Evolutionary conservation across 2,329 filamentous ascomycete species (phyloP), one percentile per base, ranked within the genome.

Genomic region (Calonectria henricotiae): DNA sequence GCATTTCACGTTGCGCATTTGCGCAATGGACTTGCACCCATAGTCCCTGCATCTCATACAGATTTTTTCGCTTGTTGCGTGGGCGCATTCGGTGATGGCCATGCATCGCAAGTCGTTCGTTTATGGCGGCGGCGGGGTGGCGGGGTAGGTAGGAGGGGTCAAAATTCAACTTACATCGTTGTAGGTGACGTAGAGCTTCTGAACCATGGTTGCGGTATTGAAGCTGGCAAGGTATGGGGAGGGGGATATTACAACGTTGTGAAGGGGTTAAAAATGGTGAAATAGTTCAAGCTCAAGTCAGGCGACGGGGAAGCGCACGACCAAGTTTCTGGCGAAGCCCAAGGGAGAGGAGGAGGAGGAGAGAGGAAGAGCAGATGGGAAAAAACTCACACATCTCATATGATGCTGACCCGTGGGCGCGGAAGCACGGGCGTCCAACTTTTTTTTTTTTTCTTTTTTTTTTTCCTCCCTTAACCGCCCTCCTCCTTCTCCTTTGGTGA

Each of bases 101-200:
- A 51, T 66, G n/a, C 37, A 66, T 55, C 62, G 35, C 20, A 32
- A n/a, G 43, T 63, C 44, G 32, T 47, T 63, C 44, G 32, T 47
- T 64, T 69, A 70, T 58, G 51, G 20, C 73, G 68, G 74, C 74
- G 75, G 75, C 74, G 76, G 76, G 76, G 73, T 77, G 76, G 75
- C 74, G 76, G 73, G 77, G 75, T 75, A 76, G 77, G 75, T 75
- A 76, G 67, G 67, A 66, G 70, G 66, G 69, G 61, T 73, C 41
- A 65, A 49, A 49, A 39, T 25, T 43, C 67, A 70, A 84, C 90
- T 83, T 86, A 95, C 94, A 90, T 96, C 91, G 83, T 97, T 97
- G 85, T 97, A 97, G 77, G 94, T 96, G 81, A 96, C 91, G 86
- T 96, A 97, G 82, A 95, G 84, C 83, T 97, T 97, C 84, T 96